Base-by-base conservation (phyloP, 2,329 filamentous ascomycete species). In the Ophiocordyceps robertsii region DNA sequence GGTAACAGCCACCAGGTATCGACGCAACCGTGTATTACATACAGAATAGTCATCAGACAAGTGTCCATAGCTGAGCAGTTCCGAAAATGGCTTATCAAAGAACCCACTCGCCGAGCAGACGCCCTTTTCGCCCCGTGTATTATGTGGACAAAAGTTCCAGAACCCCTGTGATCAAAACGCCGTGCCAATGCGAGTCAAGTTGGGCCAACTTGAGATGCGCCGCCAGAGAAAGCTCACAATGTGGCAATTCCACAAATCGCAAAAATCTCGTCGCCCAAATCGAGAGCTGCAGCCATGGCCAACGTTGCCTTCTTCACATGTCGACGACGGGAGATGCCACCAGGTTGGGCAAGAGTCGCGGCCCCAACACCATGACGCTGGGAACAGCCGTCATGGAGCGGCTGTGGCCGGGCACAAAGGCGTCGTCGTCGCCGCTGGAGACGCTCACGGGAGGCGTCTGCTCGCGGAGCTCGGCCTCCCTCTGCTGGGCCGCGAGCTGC, bases 401-500 rank as follows among this genome's bases (percentile, higher is more conserved):
- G 41, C 44, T 50, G 47, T 62, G 61, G 11, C 54, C 49, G 30
- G 56, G 53, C 21, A 59, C 46, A 43, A 57, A 61, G 37, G 37
- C 43, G 19, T 46, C 48, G 21, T 55, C 50, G 17, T 55, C 53
- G 37, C 54, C 53, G 45, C 53, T 54, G 10, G 49, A 47, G n/a
- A 45, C 42, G 44, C 53, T 58, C 43, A 58, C 54, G 9, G 55
- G 57, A 12, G 56, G 56, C 11, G 54, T 56, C 38, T 51, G 54
- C 41, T 56, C 51, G 37, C 51, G 47, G n/a, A 46, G 24, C 11
- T 53, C 48, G 50, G 52, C 54, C 32, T 52, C 50, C 29, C 50
- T 47, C 35, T 63, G 55, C 16, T 53, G 54, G 8, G 50, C 74
- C 7, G 77, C 77, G 38, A 77, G 69, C 55, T 75, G 70, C 74